A percentile compares a stretch with the other conserved stretches of the same genome.
phyloP scores from a whole-genome alignment of 345 rosid species.

The Syzygium jambos region DNA sequence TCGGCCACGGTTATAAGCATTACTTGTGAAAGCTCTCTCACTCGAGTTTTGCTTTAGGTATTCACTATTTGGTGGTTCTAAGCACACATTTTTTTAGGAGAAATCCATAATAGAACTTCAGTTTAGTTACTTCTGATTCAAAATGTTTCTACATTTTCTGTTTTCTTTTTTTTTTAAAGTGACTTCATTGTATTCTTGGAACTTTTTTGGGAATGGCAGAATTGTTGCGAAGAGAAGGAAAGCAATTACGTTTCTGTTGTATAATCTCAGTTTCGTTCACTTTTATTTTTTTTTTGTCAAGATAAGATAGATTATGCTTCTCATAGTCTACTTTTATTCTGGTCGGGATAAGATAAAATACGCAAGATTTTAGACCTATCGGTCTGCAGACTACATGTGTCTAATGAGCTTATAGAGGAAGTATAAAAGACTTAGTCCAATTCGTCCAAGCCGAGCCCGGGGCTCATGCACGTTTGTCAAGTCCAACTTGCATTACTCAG shows the following conservation, averaged over 20 bases:
- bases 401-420: neutral
- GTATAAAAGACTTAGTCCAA: neutral
- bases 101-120: neutral
- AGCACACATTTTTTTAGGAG: neutral
- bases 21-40: neutral
- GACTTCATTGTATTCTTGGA: neutral
- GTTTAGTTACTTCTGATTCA: neutral
- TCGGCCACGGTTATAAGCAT: neutral
- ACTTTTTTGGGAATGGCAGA: neutral
- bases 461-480: too few relatives aligned
- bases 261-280: too few relatives aligned
- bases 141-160: neutral
- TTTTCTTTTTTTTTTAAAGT: neutral
- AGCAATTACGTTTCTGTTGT: neutral
- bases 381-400: neutral
- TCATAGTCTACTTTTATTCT: too few relatives aligned
- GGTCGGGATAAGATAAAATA: too few relatives aligned
- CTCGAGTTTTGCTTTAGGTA: too few relatives aligned
- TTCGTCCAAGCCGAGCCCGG: too few relatives aligned
- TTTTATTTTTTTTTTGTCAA: too few relatives aligned
- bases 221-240: neutral
- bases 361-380: neutral
- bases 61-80: too few relatives aligned
- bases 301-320: too few relatives aligned
- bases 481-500: too few relatives aligned